phyloP scores from a whole-genome alignment of 1,139 yeast species.

The Protomyces pachydermus region DNA sequence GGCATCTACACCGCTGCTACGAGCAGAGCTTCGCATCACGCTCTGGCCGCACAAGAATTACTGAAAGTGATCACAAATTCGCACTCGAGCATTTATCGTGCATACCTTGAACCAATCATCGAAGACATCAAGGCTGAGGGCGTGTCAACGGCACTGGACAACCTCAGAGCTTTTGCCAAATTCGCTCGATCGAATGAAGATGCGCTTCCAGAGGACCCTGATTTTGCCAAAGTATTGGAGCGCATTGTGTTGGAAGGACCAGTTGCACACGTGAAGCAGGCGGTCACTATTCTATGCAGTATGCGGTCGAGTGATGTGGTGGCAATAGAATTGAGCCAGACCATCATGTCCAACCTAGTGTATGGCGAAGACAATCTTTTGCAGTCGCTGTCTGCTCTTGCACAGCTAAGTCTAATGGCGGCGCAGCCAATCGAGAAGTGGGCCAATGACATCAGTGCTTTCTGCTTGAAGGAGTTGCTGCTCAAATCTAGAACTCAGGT shows the following conservation, averaged over 20 bases:
- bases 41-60: conserved; percentile 46
- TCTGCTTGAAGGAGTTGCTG: conserved; percentile 58
- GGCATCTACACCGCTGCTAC: conserved; percentile 45
- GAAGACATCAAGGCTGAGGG: conserved; percentile 31
- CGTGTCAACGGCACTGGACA: conserved; percentile 35
- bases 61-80: conserved; percentile 57
- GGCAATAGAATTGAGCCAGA: conserved; percentile 43
- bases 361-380: conserved; percentile 41
- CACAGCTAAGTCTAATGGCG: conserved; percentile 55
- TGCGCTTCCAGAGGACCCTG: conserved; percentile 38
- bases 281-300: conserved; percentile 55
- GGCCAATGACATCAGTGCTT: conserved; percentile 55
- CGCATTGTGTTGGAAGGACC: conserved; percentile 51
- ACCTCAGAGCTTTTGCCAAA: conserved; percentile 59
- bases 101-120: conserved; percentile 53
- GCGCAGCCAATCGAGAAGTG: conserved; percentile 52
- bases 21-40: background rate
- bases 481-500: conserved; percentile 44
- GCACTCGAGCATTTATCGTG: conserved; percentile 61
- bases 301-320: conserved; percentile 43
- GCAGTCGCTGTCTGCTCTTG: conserved; percentile 56
- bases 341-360: conserved; percentile 36
- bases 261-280: conserved; percentile 61
- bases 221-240: conserved; percentile 38
- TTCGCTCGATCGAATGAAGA: conserved; percentile 51